These are phyloP conservation scores for Colletotrichum sp. DNA, from an alignment of 2,329 filamentous ascomycete genomes.

Conservation along the genomic window DNA sequence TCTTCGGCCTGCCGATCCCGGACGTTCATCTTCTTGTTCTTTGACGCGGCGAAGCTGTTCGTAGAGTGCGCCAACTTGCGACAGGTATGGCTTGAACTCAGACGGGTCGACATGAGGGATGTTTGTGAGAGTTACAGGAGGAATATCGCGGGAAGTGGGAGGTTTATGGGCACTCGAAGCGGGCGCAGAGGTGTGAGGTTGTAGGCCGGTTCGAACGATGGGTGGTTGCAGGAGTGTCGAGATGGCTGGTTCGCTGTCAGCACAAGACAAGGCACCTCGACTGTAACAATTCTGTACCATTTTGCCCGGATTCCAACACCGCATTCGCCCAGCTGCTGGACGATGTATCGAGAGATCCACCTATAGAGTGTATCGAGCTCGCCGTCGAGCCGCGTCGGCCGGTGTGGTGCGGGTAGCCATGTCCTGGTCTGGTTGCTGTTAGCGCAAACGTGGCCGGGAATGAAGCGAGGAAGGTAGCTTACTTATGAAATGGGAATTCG, in stretches of 20 bases:
- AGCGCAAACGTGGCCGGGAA: not conserved
- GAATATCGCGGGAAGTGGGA: constrained; percentile 88
- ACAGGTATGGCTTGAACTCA: constrained; percentile 84
- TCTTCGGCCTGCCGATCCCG: constrained; percentile 31
- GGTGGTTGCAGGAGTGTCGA: constrained; percentile 92
- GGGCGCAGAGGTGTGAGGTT: constrained; percentile 77
- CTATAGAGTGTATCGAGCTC: constrained; percentile 87
- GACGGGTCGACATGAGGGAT: constrained; percentile 80
- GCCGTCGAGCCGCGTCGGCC: constrained; percentile 80
- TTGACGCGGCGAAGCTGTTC: constrained; percentile 88
- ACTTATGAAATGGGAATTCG: constrained; percentile 68
- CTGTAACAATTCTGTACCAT: constrained; percentile 59
- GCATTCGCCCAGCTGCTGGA: constrained; percentile 60
- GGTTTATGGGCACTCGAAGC: constrained; percentile 77
- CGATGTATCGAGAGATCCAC: constrained; percentile 80
- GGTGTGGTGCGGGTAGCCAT: constrained; percentile 49
- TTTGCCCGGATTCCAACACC: constrained; percentile 77
- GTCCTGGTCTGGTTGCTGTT: constrained; percentile 41
- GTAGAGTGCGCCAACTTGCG: constrained; percentile 85
- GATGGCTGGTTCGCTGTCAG: constrained; percentile 65
- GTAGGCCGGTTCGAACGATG: constrained; percentile 85
- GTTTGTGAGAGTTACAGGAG: constrained; percentile 89
- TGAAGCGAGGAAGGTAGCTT: constrained; percentile 14
- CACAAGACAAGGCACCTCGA: not conserved
- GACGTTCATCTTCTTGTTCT: constrained; percentile 70